Percentiles rank a stretch among this genome's conserved stretches.
These are phyloP conservation scores for Exutisphaerella laricina DNA, from an alignment of 2,329 filamentous ascomycete genomes.

Conservation along the genomic window DNA sequence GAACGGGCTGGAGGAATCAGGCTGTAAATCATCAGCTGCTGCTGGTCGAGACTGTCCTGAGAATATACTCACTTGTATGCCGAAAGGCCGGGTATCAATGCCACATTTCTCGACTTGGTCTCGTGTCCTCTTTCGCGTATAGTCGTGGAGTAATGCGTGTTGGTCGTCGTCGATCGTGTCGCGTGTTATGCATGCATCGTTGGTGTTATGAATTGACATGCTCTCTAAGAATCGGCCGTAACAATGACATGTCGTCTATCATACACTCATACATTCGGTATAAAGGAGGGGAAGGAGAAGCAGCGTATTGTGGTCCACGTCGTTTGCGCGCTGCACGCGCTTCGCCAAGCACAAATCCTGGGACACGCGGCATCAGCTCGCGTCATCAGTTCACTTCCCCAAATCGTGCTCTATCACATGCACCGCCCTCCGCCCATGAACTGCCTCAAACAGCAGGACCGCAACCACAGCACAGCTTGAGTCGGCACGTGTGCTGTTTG, in stretches of 20 bases:
- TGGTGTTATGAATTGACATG: slow-evolving; percentile 19
- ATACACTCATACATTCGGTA: slow-evolving; percentile 9
- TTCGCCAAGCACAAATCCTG: no score
- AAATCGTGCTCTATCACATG: background rate
- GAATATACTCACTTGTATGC: slow-evolving; percentile 18
- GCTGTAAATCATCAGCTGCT: slow-evolving; percentile 11
- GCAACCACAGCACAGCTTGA: no score
- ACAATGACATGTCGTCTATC: slow-evolving; percentile 12
- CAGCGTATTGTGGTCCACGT: no score
- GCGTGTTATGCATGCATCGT: slow-evolving; percentile 12
- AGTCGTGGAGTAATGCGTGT: slow-evolving; percentile 1
- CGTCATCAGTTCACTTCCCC: no score
- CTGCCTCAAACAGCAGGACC: no score
- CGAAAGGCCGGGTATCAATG: slow-evolving; percentile 25
- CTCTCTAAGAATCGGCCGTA: slow-evolving; percentile 14
- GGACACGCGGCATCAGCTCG: no score
- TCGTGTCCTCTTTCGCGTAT: slow-evolving; percentile 15
- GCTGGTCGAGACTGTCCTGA: no score
- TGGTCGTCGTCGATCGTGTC: slow-evolving; percentile 6
- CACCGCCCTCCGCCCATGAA: no score
- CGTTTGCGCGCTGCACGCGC: no score
- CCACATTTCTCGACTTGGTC: slow-evolving; percentile 12
- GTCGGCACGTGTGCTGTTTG: no score
- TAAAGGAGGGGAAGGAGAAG: background rate
- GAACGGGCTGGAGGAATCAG: slow-evolving; percentile 23